Base-by-base conservation (phyloP, 495 filamentous ascomycete species). In the Trichoderma parareesei region DNA sequence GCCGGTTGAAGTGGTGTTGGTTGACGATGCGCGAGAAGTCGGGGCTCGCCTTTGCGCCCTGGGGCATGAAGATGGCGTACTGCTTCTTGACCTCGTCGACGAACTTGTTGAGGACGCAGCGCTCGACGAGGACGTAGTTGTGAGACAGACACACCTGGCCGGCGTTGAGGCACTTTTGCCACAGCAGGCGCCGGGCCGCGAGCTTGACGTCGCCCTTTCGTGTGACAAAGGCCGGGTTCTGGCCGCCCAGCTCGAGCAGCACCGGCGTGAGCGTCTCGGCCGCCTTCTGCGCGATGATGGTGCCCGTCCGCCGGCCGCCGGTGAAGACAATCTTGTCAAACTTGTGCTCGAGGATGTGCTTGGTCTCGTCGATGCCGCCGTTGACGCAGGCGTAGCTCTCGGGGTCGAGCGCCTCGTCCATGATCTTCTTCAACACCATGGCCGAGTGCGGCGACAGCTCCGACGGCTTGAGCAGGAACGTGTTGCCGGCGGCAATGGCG, bases 311-410 rank as follows among this genome's bases (percentile, higher is more conserved):
- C 11, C 81, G 77, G 67, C 83, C 84, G 57, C 94, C 94, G 16
- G 94, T 98, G 79, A 96, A 98, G 79, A 95, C 93, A 69, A 98
- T 93, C 82, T 96, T 97, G 76, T 95, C 93, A 91, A 92, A 98
- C 70, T 92, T 92, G 76, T 92, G 84, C 61, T 92, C 84, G 13
- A 98, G 80, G 42, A 98, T 77, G 6, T 87, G 87, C 18, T 89
- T 90, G 3, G 89, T 90, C 81, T 96, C 91, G 35, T 87, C 79
- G 40, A 96, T 71, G 8, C 79, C 85, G 63, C 94, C 94, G 74
- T 96, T 93, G 64, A 97, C 82, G 61, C 93, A 80, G 18, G 80
- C 78, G 73, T 91, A 96, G 67, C 86, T 86, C n/a, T 82, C 82
- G 37, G 84, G 85, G 75, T 97, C 94, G 42, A 98, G 84, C 40